Evolutionary conservation across 2,329 filamentous ascomycete genomes (phyloP), one percentile per base, ranked within the genome.

Genomic region (Biscogniauxia mediterranea): DNA sequence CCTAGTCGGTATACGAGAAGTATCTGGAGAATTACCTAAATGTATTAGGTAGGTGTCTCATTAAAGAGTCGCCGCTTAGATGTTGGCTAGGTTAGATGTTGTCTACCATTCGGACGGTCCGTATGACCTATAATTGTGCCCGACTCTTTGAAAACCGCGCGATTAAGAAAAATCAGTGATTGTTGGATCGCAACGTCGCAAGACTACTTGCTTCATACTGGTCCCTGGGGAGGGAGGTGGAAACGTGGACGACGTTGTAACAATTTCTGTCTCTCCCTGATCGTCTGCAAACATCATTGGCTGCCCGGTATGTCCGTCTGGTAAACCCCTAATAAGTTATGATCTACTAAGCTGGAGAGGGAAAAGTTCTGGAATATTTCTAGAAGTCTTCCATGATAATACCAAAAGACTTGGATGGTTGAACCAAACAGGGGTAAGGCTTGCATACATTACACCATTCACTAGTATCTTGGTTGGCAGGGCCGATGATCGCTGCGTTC

Each of bases 341-440:
- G 28, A 56, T 50, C 55, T 60, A 61, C 65, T 64, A 56, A 57
- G 52, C 61, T 57, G 54, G 50, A 63, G 54, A 50, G 1, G 58
- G 67, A 68, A 69, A 62, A 49, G 46, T 69, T 71, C 70, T 65
- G 63, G 70, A 72, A 72, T 56, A 2, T 20, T 71, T 72, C 69
- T 64, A 67, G 70, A 68, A 68, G 26, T 4, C 5, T 61, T 58
- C 56, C 38, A n/a, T n/a, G 38, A 46, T 46, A 11, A n/a, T 46
- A 11, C 38, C 17, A 17, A 46, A n/a, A n/a, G 15, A 26, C 8
- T 23, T 52, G 51, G 9, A 52, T 52, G 51, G 51, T 23, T 52
- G 51, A 23, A 17, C 51, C 11, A 23, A 19, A 56, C 52, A 52
- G 49, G 55, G 32, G 49, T 54, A 25, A 42, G 57, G 42, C 46